Evolutionary conservation across 2,329 filamentous ascomycete species (phyloP), one percentile per base, ranked within the genome.

Genomic region (Calonectria ilicicola): DNA sequence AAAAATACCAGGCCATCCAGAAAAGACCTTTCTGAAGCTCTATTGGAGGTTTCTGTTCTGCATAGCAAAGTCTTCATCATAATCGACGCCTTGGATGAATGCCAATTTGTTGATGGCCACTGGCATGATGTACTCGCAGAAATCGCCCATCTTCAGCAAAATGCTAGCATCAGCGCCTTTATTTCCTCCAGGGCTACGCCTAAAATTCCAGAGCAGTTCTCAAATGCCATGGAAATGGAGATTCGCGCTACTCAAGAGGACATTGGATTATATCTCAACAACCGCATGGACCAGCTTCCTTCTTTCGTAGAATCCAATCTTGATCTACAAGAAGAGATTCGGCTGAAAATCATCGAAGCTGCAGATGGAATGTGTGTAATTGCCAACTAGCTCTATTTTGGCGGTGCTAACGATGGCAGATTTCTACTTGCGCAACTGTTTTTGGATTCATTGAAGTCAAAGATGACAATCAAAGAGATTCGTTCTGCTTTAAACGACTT

Each of bases 401-500:
- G 17, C 7, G 17, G 5, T 14, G 2, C 38, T 49, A n/a, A 32
- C 19, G 17, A 42, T 53, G 6, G 10, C 10, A 76, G 73, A 58
- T 78, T 79, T 44, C 62, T 77, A 2, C 70, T 78, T 2, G 75
- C 75, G 0, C 60, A 72, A n/a, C 68, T 79, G 1, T 56, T 77
- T 6, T 56, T 80, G 4, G 69, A 77, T 6, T 74, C 72, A 5
- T 72, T 79, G 1, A 19, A 69, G 0, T 65, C 64, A 1, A 75
- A 76, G 35, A 74, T 14, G 42, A 82, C 83, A 0, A 51, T 67
- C 0, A 63, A 63, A 17, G 58, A 44, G 29, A 42, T 27, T 7
- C 58, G 58, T 9, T 23, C 8, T 4, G 35, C 26, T 4, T 72
- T 89, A 2, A 15, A 69, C 42, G 78, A 73, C 0, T 73, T 88